Percentiles rank a stretch among this genome's conserved stretches.
phyloP scores from a whole-genome alignment of 768 basidiomycete genomes.

The Tubosaeta sp. region DNA sequence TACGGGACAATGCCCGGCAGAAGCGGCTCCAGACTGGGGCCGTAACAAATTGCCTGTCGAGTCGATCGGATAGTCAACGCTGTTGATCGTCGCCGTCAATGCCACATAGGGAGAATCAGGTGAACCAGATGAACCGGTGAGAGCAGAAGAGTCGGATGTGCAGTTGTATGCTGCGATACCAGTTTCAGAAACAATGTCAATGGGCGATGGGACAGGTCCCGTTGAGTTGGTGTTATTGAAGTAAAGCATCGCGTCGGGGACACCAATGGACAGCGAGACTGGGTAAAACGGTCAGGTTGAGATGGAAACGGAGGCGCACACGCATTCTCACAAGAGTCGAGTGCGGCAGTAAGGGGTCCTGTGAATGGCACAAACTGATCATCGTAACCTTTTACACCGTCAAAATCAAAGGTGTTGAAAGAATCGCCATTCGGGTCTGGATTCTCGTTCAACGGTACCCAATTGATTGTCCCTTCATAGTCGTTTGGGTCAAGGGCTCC shows the following conservation, averaged over 20 bases:
- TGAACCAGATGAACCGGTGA: background rate
- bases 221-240: slow-evolving; percentile 14
- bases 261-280: slow-evolving; percentile 14
- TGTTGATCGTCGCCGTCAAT: slow-evolving; percentile 28
- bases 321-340: slow-evolving; percentile 24
- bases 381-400: slow-evolving; percentile 30
- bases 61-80: slow-evolving; percentile 30
- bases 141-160: background rate
- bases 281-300: background rate
- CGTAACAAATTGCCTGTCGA: slow-evolving; percentile 20
- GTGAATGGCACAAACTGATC: slow-evolving; percentile 21
- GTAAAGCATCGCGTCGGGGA: slow-evolving; percentile 19
- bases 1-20: slow-evolving; percentile 15
- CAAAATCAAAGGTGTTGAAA: slow-evolving; percentile 21
- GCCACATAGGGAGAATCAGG: slow-evolving; percentile 20
- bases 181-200: background rate
- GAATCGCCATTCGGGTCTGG: slow-evolving; percentile 17
- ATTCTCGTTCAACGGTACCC: slow-evolving; percentile 19
- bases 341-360: slow-evolving; percentile 12
- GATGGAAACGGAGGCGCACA: background rate
- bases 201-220: slow-evolving; percentile 20
- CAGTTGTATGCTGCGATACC: slow-evolving; percentile 17
- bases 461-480: slow-evolving; percentile 30
- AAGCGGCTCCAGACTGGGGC: background rate
- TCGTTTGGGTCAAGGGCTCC: slow-evolving; percentile 30